Evolutionary conservation across 1,284 basidiomycete species (phyloP).

Genomic region (Heliocybe sulcata): DNA sequence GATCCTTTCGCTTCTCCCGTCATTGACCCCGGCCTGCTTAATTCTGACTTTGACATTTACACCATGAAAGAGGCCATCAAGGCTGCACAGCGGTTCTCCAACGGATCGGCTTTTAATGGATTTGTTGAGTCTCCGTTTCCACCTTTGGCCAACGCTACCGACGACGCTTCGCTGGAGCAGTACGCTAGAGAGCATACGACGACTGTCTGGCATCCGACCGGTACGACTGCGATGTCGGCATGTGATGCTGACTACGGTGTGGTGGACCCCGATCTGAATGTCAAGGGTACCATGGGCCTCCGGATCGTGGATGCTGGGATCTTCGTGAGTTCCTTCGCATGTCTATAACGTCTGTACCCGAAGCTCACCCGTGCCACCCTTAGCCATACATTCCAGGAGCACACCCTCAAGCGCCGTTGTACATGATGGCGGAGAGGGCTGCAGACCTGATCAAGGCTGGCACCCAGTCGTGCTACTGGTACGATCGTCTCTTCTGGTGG

Average conservation of each 20-base stretch:
- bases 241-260: not conserved
- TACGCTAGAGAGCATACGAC: not conserved
- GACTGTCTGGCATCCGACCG: not conserved
- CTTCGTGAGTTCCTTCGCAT: not conserved
- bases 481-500: not conserved
- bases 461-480: not conserved
- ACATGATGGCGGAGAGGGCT: constrained; percentile 28
- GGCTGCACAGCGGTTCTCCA: not conserved
- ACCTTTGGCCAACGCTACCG: not conserved
- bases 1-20: not conserved
- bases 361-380: not conserved
- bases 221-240: not conserved
- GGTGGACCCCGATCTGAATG: not conserved
- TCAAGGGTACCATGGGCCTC: not conserved
- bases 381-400: constrained; percentile 22
- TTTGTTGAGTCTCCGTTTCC: not conserved
- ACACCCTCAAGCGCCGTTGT: constrained; percentile 27
- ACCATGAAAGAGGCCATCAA: not conserved
- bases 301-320: not conserved
- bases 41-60: not conserved
- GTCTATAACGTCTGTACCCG: not conserved
- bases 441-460: constrained; percentile 12
- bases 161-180: not conserved
- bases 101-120: not conserved
- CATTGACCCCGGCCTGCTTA: not conserved